phyloP scores from a whole-genome alignment of 2,329 filamentous ascomycete genomes.

The Sphaerostilbella broomeana region DNA sequence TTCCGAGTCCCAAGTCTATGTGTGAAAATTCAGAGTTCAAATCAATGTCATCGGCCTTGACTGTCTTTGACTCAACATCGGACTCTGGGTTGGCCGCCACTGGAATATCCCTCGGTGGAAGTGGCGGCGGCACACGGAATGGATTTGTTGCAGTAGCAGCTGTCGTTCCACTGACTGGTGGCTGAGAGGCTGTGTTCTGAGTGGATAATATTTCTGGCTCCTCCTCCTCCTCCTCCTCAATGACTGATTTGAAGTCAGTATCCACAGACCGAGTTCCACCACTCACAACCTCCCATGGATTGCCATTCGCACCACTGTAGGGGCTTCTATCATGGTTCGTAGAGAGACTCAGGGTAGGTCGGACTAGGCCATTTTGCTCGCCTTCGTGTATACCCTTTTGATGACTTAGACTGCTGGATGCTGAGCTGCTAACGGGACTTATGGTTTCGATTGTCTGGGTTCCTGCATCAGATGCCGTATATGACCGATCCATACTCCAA shows the following conservation, averaged over 20 bases:
- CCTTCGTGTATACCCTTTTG: background rate
- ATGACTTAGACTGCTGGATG: background rate
- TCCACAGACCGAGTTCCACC: constrained; percentile 7
- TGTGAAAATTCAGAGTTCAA: no score
- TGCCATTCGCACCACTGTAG: constrained; percentile 6
- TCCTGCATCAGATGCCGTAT: constrained; percentile 20
- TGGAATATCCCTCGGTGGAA: constrained; percentile 5
- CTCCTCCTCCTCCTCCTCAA: constrained; percentile 6
- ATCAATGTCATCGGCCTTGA: background rate
- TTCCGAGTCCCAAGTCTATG: no score
- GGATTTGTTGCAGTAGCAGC: background rate
- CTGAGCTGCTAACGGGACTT: constrained; percentile 5
- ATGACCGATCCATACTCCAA: constrained; percentile 14
- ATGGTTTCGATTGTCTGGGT: constrained; percentile 22
- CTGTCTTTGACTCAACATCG: constrained; percentile 4
- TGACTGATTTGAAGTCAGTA: constrained; percentile 4
- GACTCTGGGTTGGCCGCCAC: background rate
- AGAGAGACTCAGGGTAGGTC: no score
- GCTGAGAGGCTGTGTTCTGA: background rate
- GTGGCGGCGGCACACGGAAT: constrained; percentile 3
- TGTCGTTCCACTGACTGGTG: constrained; percentile 2
- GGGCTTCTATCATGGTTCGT: background rate
- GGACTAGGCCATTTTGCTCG: background rate
- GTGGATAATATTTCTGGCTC: constrained; percentile 3
- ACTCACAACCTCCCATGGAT: constrained; percentile 6